These are phyloP conservation scores for Penicillium sp. DNA, from an alignment of 2,329 filamentous ascomycete species.

Conservation along the genomic window DNA sequence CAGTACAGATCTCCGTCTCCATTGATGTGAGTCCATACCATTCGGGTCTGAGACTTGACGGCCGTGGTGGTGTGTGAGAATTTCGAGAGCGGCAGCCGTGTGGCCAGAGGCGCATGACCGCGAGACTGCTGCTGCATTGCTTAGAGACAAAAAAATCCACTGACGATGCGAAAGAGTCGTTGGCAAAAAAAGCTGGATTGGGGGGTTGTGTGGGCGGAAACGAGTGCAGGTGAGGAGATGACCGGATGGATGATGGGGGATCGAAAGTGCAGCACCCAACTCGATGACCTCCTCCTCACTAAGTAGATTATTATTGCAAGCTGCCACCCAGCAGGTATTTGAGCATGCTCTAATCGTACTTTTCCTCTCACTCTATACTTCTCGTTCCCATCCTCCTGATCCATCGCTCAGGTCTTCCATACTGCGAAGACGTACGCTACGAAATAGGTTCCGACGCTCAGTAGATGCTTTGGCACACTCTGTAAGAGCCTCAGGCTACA, in stretches of 20 bases:
- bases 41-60: constrained; percentile 37
- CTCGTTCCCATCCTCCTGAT: too few species aligned
- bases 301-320: neutral
- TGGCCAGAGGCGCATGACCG: constrained; percentile 14
- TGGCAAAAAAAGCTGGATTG: too few species aligned
- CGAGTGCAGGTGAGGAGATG: neutral
- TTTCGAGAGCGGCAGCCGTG: constrained; percentile 39
- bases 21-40: constrained; percentile 49
- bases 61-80: constrained; percentile 48
- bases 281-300: neutral
- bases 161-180: too few species aligned
- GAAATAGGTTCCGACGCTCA: too few species aligned
- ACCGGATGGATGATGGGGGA: neutral
- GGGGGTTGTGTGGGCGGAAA: neutral
- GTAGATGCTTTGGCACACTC: too few species aligned
- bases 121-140: neutral
- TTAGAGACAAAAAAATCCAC: neutral
- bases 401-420: too few species aligned
- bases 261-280: neutral
- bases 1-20: constrained; percentile 39
- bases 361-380: too few species aligned
- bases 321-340: too few species aligned
- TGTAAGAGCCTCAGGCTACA: too few species aligned
- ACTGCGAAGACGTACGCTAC: too few species aligned
- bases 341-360: too few species aligned